Percentiles rank a stretch among this genome's conserved stretches.
These are phyloP conservation scores for Echium plantagineum DNA, from an alignment of 257 asterid genomes.

Conservation along the genomic window DNA sequence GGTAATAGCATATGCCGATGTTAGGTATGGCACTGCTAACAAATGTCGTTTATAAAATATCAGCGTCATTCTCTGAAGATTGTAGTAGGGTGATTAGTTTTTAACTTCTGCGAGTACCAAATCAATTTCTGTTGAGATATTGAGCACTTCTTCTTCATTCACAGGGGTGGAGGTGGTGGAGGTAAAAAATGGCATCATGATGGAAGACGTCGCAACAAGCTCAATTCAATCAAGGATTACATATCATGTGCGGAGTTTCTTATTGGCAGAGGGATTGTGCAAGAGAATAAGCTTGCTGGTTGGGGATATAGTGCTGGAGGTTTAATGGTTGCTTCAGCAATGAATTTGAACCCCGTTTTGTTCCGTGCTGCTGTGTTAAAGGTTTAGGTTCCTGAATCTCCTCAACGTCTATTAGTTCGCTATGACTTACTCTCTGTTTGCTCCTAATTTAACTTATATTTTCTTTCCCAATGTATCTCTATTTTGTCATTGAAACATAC, in stretches of 20 bases:
- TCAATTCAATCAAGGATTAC: slow-evolving; percentile 64
- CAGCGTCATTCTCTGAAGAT: neutral
- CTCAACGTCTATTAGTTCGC: neutral
- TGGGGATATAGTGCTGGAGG: slow-evolving; percentile 99
- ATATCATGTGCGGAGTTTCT: slow-evolving; percentile 79
- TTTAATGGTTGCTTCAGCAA: slow-evolving; percentile 82
- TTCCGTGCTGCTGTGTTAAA: slow-evolving; percentile 84
- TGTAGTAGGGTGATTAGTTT: neutral
- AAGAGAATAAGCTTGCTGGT: slow-evolving; percentile 75
- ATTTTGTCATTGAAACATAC: no score
- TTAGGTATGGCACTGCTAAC: slow-evolving; percentile 34
- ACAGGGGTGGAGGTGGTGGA: slow-evolving; percentile 93
- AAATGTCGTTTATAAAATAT: neutral
- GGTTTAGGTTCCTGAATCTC: slow-evolving; percentile 27
- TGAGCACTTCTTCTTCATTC: slow-evolving; percentile 15
- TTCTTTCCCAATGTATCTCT: no score
- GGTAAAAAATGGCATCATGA: slow-evolving; percentile 76
- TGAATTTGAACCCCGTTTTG: slow-evolving; percentile 60
- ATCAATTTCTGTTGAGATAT: slow-evolving; percentile 3
- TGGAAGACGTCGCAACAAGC: slow-evolving; percentile 62
- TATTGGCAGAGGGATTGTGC: slow-evolving; percentile 51
- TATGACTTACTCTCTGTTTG: no score
- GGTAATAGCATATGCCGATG: slow-evolving; percentile 95
- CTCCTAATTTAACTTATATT: no score
- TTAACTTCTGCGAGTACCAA: neutral